These are phyloP conservation scores for Tetrastigma voinierianum DNA, from an alignment of 164 flowering plant genomes.

Conservation along the genomic window DNA sequence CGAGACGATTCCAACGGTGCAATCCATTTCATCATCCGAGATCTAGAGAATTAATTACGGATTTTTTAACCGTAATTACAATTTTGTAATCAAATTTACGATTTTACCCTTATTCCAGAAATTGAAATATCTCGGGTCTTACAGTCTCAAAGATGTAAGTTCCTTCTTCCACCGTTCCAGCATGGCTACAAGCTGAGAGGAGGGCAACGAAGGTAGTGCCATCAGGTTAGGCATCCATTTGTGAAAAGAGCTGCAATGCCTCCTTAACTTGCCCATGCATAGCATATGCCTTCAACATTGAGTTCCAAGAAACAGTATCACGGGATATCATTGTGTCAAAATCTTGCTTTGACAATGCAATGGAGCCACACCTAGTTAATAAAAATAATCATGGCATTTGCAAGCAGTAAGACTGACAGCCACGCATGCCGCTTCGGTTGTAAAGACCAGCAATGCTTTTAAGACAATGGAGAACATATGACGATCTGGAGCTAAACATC, in stretches of 20 bases:
- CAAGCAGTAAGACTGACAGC: constrained; percentile 53
- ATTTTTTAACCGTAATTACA: too few relatives aligned
- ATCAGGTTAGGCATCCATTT: constrained; percentile 60
- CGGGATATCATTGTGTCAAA: constrained; percentile 40
- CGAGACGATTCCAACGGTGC: too few relatives aligned
- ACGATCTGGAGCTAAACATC: constrained; percentile 46
- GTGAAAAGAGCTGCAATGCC: constrained; percentile 45
- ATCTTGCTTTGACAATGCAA: constrained; percentile 41
- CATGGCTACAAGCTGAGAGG: constrained; percentile 78
- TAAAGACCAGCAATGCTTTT: constrained; percentile 71
- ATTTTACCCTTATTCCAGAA: too few relatives aligned
- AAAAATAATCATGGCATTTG: constrained; percentile 67
- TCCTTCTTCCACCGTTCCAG: constrained; percentile 68
- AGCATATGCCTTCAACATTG: constrained; percentile 75
- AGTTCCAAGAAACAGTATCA: constrained; percentile 73
- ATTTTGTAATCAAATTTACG: too few relatives aligned
- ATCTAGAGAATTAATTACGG: too few relatives aligned
- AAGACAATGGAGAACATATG: constrained; percentile 57
- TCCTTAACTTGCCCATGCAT: constrained; percentile 63
- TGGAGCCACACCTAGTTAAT: constrained; percentile 68
- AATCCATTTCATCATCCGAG: too few relatives aligned
- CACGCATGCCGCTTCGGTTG: constrained; percentile 48
- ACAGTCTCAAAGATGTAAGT: constrained; percentile 43
- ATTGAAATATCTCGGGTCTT: too few relatives aligned
- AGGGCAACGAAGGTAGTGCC: constrained; percentile 67